These are phyloP conservation scores for Fragilaria crotonensis DNA, from an alignment of 108 stramenopile genomes.

Conservation along the genomic window DNA sequence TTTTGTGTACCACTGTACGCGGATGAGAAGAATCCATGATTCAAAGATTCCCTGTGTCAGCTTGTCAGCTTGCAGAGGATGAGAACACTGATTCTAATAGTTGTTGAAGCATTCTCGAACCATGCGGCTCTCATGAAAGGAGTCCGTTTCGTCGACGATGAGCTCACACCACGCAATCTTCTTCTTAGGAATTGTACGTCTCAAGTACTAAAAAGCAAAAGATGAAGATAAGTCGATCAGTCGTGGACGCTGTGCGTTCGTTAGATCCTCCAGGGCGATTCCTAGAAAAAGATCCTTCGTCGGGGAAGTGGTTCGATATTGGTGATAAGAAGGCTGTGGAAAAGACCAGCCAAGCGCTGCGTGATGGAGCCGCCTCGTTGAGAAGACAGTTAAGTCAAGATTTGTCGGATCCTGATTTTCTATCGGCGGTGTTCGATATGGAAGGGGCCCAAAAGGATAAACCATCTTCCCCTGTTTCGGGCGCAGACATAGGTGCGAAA, in stretches of 20 bases:
- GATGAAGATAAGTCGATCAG: conserved; percentile 67
- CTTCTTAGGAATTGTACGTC: conserved; percentile 62
- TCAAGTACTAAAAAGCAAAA: conserved; percentile 71
- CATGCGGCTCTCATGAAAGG: not conserved
- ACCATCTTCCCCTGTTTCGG: not conserved
- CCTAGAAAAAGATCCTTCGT: conserved; percentile 51
- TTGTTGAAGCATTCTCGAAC: too few species aligned
- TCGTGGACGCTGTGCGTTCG: conserved; percentile 68
- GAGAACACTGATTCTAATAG: too few species aligned
- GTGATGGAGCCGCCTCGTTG: conserved; percentile 69
- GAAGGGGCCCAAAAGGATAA: conserved; percentile 3
- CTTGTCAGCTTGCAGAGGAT: too few species aligned
- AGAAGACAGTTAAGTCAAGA: conserved; percentile 59
- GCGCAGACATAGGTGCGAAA: not conserved
- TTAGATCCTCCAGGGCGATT: conserved; percentile 62
- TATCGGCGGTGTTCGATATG: conserved; percentile 48
- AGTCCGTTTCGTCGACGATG: too few species aligned
- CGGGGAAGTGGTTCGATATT: conserved; percentile 54
- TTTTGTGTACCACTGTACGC: too few species aligned
- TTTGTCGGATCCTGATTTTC: conserved; percentile 52
- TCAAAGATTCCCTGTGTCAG: too few species aligned
- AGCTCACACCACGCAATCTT: conserved; percentile 1
- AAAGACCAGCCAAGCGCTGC: conserved; percentile 71
- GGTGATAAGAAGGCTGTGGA: conserved; percentile 64
- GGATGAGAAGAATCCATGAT: too few species aligned